These are phyloP conservation scores for Plantago coronopus DNA, from an alignment of 305 asterid genomes.

Conservation along the genomic window DNA sequence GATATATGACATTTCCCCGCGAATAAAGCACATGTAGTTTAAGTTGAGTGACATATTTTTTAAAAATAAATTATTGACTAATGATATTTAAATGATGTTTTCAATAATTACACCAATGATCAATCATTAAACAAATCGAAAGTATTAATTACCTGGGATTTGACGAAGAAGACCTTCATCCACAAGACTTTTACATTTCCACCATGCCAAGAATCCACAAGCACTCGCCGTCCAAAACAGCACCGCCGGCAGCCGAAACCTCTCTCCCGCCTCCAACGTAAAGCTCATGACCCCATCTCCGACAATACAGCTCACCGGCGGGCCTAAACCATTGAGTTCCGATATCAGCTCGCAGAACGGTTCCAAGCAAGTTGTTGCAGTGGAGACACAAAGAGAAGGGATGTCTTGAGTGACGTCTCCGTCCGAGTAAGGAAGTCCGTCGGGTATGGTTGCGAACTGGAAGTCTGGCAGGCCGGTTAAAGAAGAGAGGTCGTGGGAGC, in stretches of 20 bases:
- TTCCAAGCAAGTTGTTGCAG: slow-evolving; percentile 31
- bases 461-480: slow-evolving; percentile 37
- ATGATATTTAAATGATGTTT: no score
- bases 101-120: no score
- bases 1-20: no score
- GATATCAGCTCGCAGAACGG: slow-evolving; percentile 33
- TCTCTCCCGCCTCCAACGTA: slow-evolving; percentile 34
- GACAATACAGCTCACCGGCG: slow-evolving; percentile 34
- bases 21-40: no score
- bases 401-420: slow-evolving; percentile 28
- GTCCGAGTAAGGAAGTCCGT: slow-evolving; percentile 41
- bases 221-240: slow-evolving; percentile 35
- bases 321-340: slow-evolving; percentile 16
- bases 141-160: no score
- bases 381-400: slow-evolving; percentile 34
- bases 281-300: slow-evolving; percentile 35
- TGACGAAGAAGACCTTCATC: slow-evolving; percentile 31
- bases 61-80: no score
- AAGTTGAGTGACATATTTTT: no score
- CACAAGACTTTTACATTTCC: slow-evolving; percentile 26
- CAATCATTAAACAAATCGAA: background rate
- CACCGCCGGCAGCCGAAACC: slow-evolving; percentile 33
- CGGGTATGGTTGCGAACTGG: slow-evolving; percentile 43
- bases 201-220: slow-evolving; percentile 29
- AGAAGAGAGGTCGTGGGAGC: slow-evolving; percentile 33